These are phyloP conservation scores for Debaryomyces singareniensis DNA, from an alignment of 1,139 yeast genomes.

Conservation along the genomic window DNA sequence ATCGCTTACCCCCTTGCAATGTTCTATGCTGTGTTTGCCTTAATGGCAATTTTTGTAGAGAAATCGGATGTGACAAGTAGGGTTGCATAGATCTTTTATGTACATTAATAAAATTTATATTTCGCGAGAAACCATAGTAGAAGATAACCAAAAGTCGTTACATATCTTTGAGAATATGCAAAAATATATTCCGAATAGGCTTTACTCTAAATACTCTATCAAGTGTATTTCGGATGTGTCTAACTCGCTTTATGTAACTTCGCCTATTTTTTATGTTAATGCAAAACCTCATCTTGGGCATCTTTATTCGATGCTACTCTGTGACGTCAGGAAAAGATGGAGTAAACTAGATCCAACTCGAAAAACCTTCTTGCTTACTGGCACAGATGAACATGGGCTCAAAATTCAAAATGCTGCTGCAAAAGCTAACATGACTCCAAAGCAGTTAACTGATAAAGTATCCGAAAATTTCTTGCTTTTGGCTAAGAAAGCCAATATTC, in stretches of 20 bases:
- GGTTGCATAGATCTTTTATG: too few relatives aligned
- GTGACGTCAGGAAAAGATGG: constrained; percentile 80
- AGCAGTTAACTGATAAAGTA: constrained; percentile 65
- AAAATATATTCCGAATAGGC: too few relatives aligned
- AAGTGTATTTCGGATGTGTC: constrained; percentile 4
- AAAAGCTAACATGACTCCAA: constrained; percentile 46
- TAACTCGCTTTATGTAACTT: constrained; percentile 57
- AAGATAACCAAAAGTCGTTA: too few relatives aligned
- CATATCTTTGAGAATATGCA: too few relatives aligned
- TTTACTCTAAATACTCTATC: too few relatives aligned
- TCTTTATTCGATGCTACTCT: constrained; percentile 76
- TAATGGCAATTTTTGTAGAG: constrained; percentile 90
- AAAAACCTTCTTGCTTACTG: constrained; percentile 64
- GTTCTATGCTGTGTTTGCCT: constrained; percentile 90
- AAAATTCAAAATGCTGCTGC: constrained; percentile 74
- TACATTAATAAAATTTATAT: too few relatives aligned
- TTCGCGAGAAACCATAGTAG: too few relatives aligned
- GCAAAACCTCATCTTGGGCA: constrained; percentile 96
- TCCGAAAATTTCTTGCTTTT: constrained; percentile 58
- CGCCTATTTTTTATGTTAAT: constrained; percentile 95
- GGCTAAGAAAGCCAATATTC: constrained; percentile 50
- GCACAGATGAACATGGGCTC: constrained; percentile 96
- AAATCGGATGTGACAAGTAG: constrained; percentile 20
- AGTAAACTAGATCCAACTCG: constrained; percentile 32
- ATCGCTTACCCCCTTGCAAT: constrained; percentile 92